Evolutionary conservation across 345 rosid genomes (phyloP), one percentile per base, ranked within the genome.

Genomic region (Atalantia buxifolia): DNA sequence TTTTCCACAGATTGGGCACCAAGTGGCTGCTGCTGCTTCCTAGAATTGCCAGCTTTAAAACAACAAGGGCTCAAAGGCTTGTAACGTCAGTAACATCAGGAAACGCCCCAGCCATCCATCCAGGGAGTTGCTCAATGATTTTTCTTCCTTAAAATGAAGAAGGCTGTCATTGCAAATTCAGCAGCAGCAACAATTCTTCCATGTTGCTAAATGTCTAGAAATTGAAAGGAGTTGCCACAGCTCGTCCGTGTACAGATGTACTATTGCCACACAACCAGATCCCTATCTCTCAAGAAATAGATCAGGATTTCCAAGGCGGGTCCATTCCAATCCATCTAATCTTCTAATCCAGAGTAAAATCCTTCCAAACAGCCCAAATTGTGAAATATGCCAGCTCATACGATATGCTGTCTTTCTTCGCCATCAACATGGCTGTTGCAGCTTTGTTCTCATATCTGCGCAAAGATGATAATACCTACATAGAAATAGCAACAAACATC

Each of bases 391-490:
- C 33, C 42, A 50, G 19, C 59, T 36, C 33, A 24, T 4, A 31
- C 1, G 7, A 42, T 16, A 14, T 60, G 45, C 2, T 40, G 45
- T 60, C 65, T 25, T 56, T 33, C 64, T 14, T 61, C 5, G 12
- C 42, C 60, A 63, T 10, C 60, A 60, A 31, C 83, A 63, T 14
- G 60, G 18, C 25, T 69, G 14, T 30, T 24, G 40, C 59, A 25
- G 4, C 75, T 42, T 66, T 77, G 35, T 63, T 35, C 72, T 81
- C 81, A 60, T 33, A 48, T 35, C 38, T 63, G 13, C 45, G 27
- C 72, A 50, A 71, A 40, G 69, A 59, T 42, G 36, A 35, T 6
- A 35, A 35, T 35, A 35, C 36, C 36, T 35, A 6, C 7, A 35
- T 0, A 35, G 36, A 35, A 35, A 35, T 35, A 35, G 36, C 36